These are phyloP conservation scores for Fusarium tuaranense DNA, from an alignment of 2,329 filamentous ascomycete species.

Conservation along the genomic window DNA sequence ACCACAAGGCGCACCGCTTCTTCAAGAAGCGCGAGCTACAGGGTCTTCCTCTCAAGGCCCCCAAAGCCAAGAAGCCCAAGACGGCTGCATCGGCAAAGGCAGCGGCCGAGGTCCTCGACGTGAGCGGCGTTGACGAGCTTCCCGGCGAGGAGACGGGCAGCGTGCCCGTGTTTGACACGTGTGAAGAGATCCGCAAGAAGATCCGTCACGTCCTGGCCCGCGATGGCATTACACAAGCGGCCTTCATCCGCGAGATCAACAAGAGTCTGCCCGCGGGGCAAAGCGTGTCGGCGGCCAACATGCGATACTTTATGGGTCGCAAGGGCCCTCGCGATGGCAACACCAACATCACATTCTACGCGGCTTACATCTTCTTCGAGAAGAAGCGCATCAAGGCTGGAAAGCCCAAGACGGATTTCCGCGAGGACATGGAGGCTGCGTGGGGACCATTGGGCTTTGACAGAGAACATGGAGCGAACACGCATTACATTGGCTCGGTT, in stretches of 20 bases:
- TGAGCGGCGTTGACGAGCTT: constrained; percentile 55
- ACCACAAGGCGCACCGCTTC: constrained; percentile 52
- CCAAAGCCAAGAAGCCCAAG: constrained; percentile 48
- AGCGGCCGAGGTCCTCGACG: constrained; percentile 49
- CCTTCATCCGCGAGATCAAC: constrained; percentile 62
- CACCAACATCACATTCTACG: constrained; percentile 63
- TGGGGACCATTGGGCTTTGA: constrained; percentile 45
- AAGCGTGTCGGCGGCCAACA: constrained; percentile 56
- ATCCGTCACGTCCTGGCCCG: constrained; percentile 61
- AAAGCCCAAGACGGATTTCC: constrained; percentile 63
- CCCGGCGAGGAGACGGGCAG: constrained; percentile 58
- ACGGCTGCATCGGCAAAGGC: constrained; percentile 41
- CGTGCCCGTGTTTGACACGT: constrained; percentile 67
- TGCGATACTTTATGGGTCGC: constrained; percentile 63
- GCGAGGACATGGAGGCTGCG: constrained; percentile 62
- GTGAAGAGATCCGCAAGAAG: constrained; percentile 68
- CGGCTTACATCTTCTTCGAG: constrained; percentile 69
- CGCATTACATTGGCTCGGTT: constrained; percentile 8
- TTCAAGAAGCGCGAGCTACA: constrained; percentile 65
- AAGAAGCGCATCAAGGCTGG: constrained; percentile 64
- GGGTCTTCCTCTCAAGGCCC: constrained; percentile 54
- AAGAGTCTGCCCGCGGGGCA: constrained; percentile 53
- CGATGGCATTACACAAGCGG: constrained; percentile 61
- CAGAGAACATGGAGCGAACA: constrained; percentile 28
- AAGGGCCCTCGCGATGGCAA: constrained; percentile 62